Evolutionary conservation across 345 rosid species (phyloP).

Genomic region (Brassica juncea): DNA sequence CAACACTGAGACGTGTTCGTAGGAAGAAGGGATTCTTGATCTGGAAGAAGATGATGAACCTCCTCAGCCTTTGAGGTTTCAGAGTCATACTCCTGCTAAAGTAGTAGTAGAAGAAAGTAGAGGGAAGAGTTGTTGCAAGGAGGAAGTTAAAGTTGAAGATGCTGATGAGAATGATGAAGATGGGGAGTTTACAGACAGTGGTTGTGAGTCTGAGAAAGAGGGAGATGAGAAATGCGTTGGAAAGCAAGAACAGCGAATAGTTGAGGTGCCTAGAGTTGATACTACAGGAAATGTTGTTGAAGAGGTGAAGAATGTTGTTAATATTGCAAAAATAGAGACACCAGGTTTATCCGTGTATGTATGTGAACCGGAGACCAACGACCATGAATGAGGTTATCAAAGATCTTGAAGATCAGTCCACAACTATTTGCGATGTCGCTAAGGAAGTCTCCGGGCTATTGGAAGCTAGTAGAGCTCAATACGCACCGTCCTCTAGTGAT

Average conservation of each 20-base stretch:
- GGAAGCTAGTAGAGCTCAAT: constrained; percentile 78
- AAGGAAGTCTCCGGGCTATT: constrained; percentile 73
- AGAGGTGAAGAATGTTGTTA: constrained; percentile 51
- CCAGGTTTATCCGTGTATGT: constrained; percentile 92
- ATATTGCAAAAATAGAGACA: constrained; percentile 52
- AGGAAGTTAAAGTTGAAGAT: constrained; percentile 81
- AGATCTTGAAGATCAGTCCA: constrained; percentile 87
- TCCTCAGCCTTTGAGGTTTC: constrained; percentile 52
- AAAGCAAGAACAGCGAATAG: constrained; percentile 45
- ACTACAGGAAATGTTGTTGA: constrained; percentile 52
- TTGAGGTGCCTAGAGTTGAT: constrained; percentile 54
- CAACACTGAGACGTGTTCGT: constrained; percentile 66
- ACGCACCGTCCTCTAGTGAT: constrained; percentile 56
- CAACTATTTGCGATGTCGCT: constrained; percentile 61
- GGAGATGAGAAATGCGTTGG: constrained; percentile 45
- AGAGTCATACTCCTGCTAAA: constrained; percentile 29
- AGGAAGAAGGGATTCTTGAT: constrained; percentile 97
- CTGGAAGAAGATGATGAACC: constrained; percentile 80
- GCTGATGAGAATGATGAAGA: constrained; percentile 52
- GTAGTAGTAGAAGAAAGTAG: constrained; percentile 37
- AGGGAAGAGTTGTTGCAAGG: constrained; percentile 42
- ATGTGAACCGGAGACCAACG: constrained; percentile 87
- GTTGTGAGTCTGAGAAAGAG: constrained; percentile 43
- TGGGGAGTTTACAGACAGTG: constrained; percentile 50
- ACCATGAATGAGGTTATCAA: constrained; percentile 92